A percentile compares a stretch with the other conserved stretches of the same genome.
phyloP scores from a whole-genome alignment of 148 eudicot genomes.

The Simmondsia chinensis region DNA sequence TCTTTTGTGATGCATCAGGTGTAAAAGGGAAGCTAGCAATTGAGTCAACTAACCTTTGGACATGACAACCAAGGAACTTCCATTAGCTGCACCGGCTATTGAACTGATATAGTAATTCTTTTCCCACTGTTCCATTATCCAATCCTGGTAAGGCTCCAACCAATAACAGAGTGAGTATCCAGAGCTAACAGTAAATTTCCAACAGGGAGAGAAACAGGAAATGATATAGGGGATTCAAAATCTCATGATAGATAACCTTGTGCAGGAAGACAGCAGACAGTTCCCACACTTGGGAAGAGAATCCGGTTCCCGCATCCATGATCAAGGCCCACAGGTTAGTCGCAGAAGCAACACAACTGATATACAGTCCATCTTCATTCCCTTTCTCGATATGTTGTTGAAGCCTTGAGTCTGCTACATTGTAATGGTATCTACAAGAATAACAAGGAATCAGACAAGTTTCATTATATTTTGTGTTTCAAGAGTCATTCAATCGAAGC shows the following conservation, averaged over 20 bases:
- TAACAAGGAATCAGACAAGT: background rate
- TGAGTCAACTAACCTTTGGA: slow-evolving; percentile 45
- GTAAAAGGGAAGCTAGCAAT: too few relatives aligned
- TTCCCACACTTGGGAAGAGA: slow-evolving; percentile 74
- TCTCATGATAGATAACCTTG: slow-evolving; percentile 33
- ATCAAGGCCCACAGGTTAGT: slow-evolving; percentile 81
- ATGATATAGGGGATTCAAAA: too few relatives aligned
- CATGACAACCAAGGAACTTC: slow-evolving; percentile 50
- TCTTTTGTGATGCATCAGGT: too few relatives aligned
- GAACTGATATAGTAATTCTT: slow-evolving; percentile 48
- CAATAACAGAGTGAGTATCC: slow-evolving; percentile 2
- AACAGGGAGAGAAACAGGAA: background rate
- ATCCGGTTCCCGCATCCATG: slow-evolving; percentile 93
- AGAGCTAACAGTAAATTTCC: background rate
- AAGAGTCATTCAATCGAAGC: too few relatives aligned
- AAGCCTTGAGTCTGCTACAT: slow-evolving; percentile 80
- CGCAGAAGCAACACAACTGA: slow-evolving; percentile 82
- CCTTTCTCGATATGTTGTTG: slow-evolving; percentile 85
- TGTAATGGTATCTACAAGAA: slow-evolving; percentile 69
- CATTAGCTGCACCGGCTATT: slow-evolving; percentile 44
- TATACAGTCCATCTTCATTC: slow-evolving; percentile 66
- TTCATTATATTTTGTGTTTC: too few relatives aligned
- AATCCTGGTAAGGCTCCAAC: slow-evolving; percentile 33
- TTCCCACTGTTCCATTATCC: slow-evolving; percentile 76
- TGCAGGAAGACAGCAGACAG: slow-evolving; percentile 71